These are phyloP conservation scores for Mrakia blollopis DNA, from an alignment of 768 basidiomycete genomes.

Conservation along the genomic window DNA sequence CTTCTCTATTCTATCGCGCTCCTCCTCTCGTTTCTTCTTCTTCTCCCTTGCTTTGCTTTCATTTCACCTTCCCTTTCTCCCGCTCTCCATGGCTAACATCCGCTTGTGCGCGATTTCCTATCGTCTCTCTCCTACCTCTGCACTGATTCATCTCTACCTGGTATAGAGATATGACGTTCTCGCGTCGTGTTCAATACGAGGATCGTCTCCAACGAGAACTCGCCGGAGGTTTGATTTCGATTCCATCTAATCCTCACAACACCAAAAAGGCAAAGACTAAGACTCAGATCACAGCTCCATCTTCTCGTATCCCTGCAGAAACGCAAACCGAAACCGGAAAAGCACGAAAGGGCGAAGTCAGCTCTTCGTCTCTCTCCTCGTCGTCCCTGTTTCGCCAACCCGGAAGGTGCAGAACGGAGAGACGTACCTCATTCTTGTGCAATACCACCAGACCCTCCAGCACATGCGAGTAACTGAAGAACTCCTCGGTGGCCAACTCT, in stretches of 20 bases:
- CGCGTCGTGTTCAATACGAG: too few species aligned
- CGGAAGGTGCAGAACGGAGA: not conserved
- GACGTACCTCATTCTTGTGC: conserved; percentile 70
- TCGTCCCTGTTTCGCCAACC: not conserved
- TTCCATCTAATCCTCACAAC: conserved; percentile 1
- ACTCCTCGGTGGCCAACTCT: conserved; percentile 96
- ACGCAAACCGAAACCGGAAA: not conserved
- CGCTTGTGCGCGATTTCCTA: too few species aligned
- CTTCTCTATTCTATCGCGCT: not conserved
- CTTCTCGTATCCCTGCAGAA: conserved; percentile 13
- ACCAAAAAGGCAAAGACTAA: not conserved
- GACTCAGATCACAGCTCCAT: conserved; percentile 4
- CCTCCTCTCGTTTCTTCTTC: too few species aligned
- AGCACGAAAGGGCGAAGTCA: not conserved
- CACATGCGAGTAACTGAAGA: conserved; percentile 79
- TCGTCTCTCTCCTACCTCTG: too few species aligned
- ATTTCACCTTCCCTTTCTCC: too few species aligned
- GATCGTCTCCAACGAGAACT: too few species aligned
- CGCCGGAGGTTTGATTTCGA: not conserved
- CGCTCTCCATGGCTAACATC: too few species aligned
- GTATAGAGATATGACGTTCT: too few species aligned
- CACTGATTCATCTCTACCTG: too few species aligned
- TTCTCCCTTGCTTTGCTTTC: too few species aligned
- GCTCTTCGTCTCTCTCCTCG: not conserved
- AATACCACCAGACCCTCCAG: conserved; percentile 89